Percentiles rank a stretch among this genome's conserved stretches.
Evolutionary conservation across 1,284 basidiomycete species (phyloP).

Genomic region (Laetiporus sulphureus): DNA sequence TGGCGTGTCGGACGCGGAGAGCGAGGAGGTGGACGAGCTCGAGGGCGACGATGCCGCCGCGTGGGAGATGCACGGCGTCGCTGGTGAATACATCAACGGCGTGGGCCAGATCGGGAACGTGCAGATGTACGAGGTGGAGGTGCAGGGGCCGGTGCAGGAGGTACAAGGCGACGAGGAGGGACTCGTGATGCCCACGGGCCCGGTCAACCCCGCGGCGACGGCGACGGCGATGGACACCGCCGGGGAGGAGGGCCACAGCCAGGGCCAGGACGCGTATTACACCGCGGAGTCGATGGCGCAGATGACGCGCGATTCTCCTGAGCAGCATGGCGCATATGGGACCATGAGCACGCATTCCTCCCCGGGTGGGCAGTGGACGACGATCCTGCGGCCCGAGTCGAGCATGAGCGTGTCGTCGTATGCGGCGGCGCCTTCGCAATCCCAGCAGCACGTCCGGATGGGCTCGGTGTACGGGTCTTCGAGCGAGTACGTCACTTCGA

Average conservation of each 20-base stretch:
- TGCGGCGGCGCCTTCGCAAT: constrained; percentile 11
- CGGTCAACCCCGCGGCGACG: background rate
- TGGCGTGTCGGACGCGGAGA: constrained; percentile 22
- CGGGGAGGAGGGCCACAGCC: constrained; percentile 4
- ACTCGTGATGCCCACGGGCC: constrained; percentile 28
- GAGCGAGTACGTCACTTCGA: constrained; percentile 30
- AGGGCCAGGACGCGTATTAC: constrained; percentile 17
- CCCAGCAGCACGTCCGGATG: constrained; percentile 15
- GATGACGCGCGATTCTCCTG: constrained; percentile 14
- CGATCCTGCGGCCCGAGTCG: constrained; percentile 16
- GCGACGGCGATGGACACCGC: background rate
- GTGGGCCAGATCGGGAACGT: constrained; percentile 30
- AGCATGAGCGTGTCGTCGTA: constrained; percentile 24
- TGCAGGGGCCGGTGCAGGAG: constrained; percentile 48
- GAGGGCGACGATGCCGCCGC: constrained; percentile 9
- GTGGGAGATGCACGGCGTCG: too few relatives aligned
- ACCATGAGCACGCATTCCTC: constrained; percentile 11
- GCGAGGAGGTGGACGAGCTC: constrained; percentile 10
- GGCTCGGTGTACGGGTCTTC: background rate
- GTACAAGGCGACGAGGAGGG: constrained; percentile 58
- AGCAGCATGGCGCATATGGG: constrained; percentile 13
- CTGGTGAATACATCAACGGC: constrained; percentile 21
- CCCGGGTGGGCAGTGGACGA: constrained; percentile 19
- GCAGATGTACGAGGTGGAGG: constrained; percentile 54
- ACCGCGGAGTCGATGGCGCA: constrained; percentile 12